phyloP scores from a whole-genome alignment of 2,329 filamentous ascomycete genomes.

The Fusarium haematococcum region DNA sequence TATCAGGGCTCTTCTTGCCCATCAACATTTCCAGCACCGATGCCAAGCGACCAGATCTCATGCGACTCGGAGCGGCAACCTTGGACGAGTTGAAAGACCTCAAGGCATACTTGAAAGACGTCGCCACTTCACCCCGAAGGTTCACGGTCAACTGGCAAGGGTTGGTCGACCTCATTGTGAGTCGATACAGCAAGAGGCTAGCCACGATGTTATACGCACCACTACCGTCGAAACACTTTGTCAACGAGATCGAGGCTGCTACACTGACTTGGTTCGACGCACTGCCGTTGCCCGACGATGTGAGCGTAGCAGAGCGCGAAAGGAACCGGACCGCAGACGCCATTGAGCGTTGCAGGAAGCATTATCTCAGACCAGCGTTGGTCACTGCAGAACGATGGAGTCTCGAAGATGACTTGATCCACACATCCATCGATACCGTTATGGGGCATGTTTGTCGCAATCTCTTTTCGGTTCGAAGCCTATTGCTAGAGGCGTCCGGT shows the following conservation, averaged over 20 bases:
- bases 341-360: conserved; percentile 57
- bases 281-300: conserved; percentile 40
- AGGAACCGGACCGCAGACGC: conserved; percentile 54
- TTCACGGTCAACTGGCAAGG: conserved; percentile 71
- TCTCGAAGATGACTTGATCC: conserved; percentile 58
- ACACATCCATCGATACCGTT: conserved; percentile 56
- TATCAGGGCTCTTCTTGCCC: conserved; percentile 64
- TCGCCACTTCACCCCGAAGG: conserved; percentile 52
- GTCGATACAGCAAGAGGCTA: conserved; percentile 70
- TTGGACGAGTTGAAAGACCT: conserved; percentile 50
- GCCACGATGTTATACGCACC: conserved; percentile 49
- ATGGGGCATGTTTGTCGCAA: conserved; percentile 53
- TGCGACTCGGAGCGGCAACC: conserved; percentile 47
- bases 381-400: conserved; percentile 47
- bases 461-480: conserved; percentile 42
- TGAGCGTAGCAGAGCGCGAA: conserved; percentile 36
- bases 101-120: conserved; percentile 56
- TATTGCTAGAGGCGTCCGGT: conserved; percentile 32
- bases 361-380: conserved; percentile 55
- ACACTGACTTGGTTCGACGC: conserved; percentile 60
- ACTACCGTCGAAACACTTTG: conserved; percentile 46
- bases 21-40: conserved; percentile 61
- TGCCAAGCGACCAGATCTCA: conserved; percentile 47
- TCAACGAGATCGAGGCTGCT: conserved; percentile 52
- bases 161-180: conserved; percentile 73